phyloP scores from a whole-genome alignment of 495 filamentous ascomycete species.

The Penicillium chermesinum region DNA sequence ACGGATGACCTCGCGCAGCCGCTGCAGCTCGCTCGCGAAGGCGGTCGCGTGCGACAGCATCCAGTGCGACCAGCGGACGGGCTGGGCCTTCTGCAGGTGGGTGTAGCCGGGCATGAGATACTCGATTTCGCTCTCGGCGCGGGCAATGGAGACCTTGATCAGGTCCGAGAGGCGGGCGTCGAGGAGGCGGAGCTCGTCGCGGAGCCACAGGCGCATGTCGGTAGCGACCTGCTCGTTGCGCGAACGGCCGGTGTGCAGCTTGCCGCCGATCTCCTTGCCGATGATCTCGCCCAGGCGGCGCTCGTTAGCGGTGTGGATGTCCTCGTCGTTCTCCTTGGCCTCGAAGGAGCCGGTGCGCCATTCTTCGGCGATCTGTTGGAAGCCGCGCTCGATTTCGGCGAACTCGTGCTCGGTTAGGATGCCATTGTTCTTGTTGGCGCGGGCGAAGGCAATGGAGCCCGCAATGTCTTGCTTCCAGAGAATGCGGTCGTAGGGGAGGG shows the following conservation, averaged over 20 bases:
- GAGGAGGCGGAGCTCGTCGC: conserved; percentile 68
- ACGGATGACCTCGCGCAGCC: conserved; percentile 66
- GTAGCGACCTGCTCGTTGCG: conserved; percentile 93
- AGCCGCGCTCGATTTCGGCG: conserved; percentile 66
- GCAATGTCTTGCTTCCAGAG: conserved; percentile 78
- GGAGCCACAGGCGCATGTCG: conserved; percentile 90
- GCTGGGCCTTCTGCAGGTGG: conserved; percentile 87
- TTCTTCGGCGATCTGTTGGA: conserved; percentile 67
- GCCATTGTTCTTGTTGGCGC: conserved; percentile 69
- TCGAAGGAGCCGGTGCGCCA: conserved; percentile 54
- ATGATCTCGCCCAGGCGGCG: conserved; percentile 85
- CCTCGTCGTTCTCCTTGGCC: conserved; percentile 46
- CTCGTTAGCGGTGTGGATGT: conserved; percentile 94
- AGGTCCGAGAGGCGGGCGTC: conserved; percentile 65
- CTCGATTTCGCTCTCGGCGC: conserved; percentile 76
- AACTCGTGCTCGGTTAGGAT: conserved; percentile 77
- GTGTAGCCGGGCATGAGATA: conserved; percentile 68
- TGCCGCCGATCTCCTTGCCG: conserved; percentile 79
- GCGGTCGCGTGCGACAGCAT: conserved; percentile 71
- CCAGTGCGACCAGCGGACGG: conserved; percentile 86
- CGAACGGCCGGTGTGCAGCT: conserved; percentile 88
- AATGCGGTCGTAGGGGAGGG: conserved; percentile 75
- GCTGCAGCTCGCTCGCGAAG: conserved; percentile 73
- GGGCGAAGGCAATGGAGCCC: conserved; percentile 81
- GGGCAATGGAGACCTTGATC: conserved; percentile 62